These are phyloP conservation scores for Kurtzmaniella natalensis DNA, from an alignment of 1,139 yeast genomes.

Conservation along the genomic window DNA sequence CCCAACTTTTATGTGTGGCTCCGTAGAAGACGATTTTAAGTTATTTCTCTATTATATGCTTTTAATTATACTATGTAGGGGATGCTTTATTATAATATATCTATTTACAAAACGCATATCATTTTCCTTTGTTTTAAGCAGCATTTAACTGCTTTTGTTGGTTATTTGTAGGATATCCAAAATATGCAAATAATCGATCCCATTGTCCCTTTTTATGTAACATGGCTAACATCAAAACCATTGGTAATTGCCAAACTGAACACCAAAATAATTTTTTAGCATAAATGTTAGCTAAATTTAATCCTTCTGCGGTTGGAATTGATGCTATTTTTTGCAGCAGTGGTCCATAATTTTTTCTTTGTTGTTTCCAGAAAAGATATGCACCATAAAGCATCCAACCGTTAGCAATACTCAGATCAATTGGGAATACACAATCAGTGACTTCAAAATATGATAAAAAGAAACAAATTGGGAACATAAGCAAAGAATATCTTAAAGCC, in stretches of 20 bases:
- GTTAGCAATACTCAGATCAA: constrained; percentile 79
- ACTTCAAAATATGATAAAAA: constrained; percentile 76
- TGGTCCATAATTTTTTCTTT: constrained; percentile 46
- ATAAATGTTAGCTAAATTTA: constrained; percentile 53
- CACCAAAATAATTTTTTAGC: constrained; percentile 92
- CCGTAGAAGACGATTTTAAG: too few species aligned
- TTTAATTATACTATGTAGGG: too few species aligned
- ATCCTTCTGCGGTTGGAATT: constrained; percentile 50
- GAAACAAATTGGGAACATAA: constrained; percentile 90
- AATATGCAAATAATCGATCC: constrained; percentile 58
- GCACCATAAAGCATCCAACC: constrained; percentile 84
- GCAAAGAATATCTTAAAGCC: constrained; percentile 77
- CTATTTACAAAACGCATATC: too few species aligned
- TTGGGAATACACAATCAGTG: constrained; percentile 75
- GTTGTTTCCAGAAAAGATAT: constrained; percentile 79
- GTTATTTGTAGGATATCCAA: constrained; percentile 15
- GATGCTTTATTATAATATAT: too few species aligned
- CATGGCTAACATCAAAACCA: constrained; percentile 85
- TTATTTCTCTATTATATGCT: too few species aligned
- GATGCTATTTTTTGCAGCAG: constrained; percentile 17
- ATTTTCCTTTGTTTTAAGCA: too few species aligned
- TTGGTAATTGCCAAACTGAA: constrained; percentile 92
- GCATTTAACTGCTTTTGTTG: too few species aligned
- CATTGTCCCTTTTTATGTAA: constrained; percentile 93
- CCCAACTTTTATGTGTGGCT: too few species aligned